phyloP scores from a whole-genome alignment of 805 yeast genomes.

The Metschnikowia kunwiensis region DNA sequence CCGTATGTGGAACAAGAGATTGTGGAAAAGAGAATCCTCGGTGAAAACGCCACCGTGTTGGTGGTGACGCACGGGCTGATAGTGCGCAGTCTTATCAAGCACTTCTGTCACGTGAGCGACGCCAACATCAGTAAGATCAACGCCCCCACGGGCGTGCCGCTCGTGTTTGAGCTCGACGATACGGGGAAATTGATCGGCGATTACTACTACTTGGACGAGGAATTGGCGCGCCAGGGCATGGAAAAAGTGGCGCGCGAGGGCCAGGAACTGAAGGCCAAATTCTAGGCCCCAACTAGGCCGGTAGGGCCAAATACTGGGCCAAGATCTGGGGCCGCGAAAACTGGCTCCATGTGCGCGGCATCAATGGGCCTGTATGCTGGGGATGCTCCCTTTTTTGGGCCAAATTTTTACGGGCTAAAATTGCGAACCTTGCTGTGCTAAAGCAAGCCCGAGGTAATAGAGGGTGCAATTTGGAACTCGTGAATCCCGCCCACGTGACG shows the following conservation, averaged over 20 bases:
- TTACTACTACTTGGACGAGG: slow-evolving; percentile 40
- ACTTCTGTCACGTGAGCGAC: slow-evolving; percentile 35
- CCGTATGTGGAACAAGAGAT: slow-evolving; percentile 36
- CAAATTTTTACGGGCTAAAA: too few relatives aligned
- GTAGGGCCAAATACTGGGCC: too few relatives aligned
- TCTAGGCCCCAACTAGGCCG: too few relatives aligned
- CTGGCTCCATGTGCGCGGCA: too few relatives aligned
- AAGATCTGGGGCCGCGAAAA: too few relatives aligned
- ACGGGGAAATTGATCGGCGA: slow-evolving; percentile 25
- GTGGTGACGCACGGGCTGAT: slow-evolving; percentile 44
- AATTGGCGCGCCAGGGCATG: slow-evolving; percentile 38
- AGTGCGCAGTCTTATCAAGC: slow-evolving; percentile 40
- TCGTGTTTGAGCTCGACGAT: slow-evolving; percentile 40
- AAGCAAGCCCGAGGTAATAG: too few relatives aligned
- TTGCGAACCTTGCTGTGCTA: too few relatives aligned
- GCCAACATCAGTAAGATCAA: slow-evolving; percentile 38
- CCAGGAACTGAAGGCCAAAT: too few relatives aligned
- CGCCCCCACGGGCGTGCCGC: slow-evolving; percentile 45
- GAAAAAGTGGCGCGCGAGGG: slow-evolving; percentile 23
- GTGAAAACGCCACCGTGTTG: slow-evolving; percentile 29
- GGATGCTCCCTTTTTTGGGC: too few relatives aligned
- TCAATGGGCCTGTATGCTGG: too few relatives aligned
- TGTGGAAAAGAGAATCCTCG: slow-evolving; percentile 23
- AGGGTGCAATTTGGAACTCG: too few relatives aligned
- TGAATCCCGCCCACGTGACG: too few relatives aligned